Evolutionary conservation across 2,329 filamentous ascomycete species (phyloP), one percentile per base, ranked within the genome.

Genomic region (Exophiala sp.): DNA sequence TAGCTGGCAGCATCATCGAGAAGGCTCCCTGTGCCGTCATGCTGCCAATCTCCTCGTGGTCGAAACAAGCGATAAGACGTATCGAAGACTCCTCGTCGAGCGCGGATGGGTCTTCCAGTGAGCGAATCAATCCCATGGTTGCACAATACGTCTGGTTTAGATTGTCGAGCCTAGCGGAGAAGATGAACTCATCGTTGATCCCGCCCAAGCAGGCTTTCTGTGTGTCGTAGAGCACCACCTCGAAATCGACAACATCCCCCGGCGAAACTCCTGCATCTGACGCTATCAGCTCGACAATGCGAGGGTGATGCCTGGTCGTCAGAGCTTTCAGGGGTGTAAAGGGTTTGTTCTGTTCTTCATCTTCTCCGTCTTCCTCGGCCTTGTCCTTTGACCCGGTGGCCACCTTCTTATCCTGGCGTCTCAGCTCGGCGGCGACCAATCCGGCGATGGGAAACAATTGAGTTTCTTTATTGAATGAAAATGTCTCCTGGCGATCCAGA

Each of bases 1-100:
- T 83, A 19, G 88, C 80, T 1, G 93, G 91, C 14, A 98, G 78
- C 50, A 95, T 78, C 70, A 95, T 95, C 3, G 88, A 95, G 70
- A 94, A 83, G 14, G 93, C 93, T 55, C 93, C 93, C 64, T 98
- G 93, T 3, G 91, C 90, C 2, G 89, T 95, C 50, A 80, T 83
- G 55, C 88, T 95, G 46, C 93, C 93, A 63, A 98, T 93, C 67
- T 98, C 93, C 70, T 98, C 93, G 71, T 98, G 90, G 66, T 98
- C 93, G 68, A 98, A 98, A 69, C 91, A 87, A 29, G 89, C 85
- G 59, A 94, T 85, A n/a, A 98, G 75, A 39, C 93, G 88, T 63
- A 97, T 96, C 14, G 81, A 84, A 2, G 80, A 74, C 64, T 96
- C 91, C 18, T 84, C 70, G 37, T 88, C 81, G 22, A 97, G 78